Percentiles rank a stretch among this genome's conserved stretches.
These are phyloP conservation scores for Debaryomyces nepalensis DNA, from an alignment of 1,139 yeast genomes.

Conservation along the genomic window DNA sequence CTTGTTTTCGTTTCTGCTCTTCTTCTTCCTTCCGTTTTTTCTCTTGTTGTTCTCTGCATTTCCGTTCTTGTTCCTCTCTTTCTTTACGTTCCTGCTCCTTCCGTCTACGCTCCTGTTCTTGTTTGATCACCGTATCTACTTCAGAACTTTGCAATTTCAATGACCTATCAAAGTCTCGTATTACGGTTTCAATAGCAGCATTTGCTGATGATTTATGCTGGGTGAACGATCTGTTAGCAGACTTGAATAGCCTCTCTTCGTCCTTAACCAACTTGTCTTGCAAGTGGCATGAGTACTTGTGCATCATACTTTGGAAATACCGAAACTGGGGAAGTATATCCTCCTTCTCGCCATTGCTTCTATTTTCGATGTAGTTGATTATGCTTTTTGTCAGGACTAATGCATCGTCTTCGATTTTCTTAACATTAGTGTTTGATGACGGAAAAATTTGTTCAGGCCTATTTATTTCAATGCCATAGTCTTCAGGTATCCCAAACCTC, in stretches of 20 bases:
- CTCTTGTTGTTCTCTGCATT: constrained; percentile 19
- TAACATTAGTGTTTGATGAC: neutral
- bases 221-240: neutral
- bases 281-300: neutral
- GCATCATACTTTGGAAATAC: constrained; percentile 1
- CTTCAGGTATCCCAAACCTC: constrained; percentile 35
- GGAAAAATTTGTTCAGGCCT: neutral
- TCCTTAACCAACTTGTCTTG: constrained; percentile 6
- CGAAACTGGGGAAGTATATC: constrained; percentile 8
- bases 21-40: constrained; percentile 18
- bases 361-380: constrained; percentile 7
- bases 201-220: constrained; percentile 4
- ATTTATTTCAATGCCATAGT: constrained; percentile 26
- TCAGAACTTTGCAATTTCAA: constrained; percentile 22
- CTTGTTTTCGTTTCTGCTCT: constrained; percentile 20
- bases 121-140: constrained; percentile 23
- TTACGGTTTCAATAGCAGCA: constrained; percentile 9
- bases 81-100: constrained; percentile 17
- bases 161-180: constrained; percentile 6
- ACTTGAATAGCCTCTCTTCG: neutral
- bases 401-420: neutral
- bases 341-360: neutral
- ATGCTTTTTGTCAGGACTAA: neutral
- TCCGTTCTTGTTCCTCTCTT: constrained; percentile 20
- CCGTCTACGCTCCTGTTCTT: constrained; percentile 26